Percentiles rank a stretch among this genome's conserved stretches.
These are phyloP conservation scores for Phanerochaete sordida DNA, from an alignment of 768 basidiomycete genomes.

Conservation along the genomic window DNA sequence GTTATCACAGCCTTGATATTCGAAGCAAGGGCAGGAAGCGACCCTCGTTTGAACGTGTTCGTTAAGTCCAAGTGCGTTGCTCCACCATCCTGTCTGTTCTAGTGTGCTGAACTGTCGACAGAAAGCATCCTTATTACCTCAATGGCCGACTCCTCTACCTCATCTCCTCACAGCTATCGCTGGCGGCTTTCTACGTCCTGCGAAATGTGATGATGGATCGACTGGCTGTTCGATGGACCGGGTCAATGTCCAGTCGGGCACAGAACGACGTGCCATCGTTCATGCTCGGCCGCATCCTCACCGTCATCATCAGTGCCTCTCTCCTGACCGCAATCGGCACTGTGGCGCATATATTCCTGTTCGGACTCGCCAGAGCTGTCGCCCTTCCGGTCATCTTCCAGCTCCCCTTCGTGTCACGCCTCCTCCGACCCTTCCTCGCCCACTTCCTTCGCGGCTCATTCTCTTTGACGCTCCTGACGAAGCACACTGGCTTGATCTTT, in stretches of 20 bases:
- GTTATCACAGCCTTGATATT: constrained; percentile 33
- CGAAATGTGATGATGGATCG: constrained; percentile 65
- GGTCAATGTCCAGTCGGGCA: neutral
- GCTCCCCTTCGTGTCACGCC: constrained; percentile 46
- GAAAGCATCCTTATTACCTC: constrained; percentile 72
- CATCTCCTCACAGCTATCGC: constrained; percentile 45
- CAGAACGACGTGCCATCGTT: constrained; percentile 2
- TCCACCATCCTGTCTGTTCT: neutral
- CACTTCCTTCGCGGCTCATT: constrained; percentile 61
- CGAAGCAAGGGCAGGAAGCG: constrained; percentile 29
- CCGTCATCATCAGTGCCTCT: neutral
- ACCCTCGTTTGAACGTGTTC: constrained; percentile 50
- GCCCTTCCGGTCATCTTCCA: constrained; percentile 51
- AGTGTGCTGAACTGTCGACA: constrained; percentile 24
- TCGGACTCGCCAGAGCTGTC: constrained; percentile 43
- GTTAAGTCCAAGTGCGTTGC: constrained; percentile 59
- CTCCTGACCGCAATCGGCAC: constrained; percentile 37
- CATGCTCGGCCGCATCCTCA: constrained; percentile 18
- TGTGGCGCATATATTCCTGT: constrained; percentile 37
- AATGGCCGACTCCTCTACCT: constrained; percentile 68
- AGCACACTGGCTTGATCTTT: constrained; percentile 40
- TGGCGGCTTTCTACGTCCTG: constrained; percentile 46
- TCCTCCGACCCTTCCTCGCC: constrained; percentile 58
- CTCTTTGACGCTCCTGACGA: constrained; percentile 47
- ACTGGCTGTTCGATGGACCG: constrained; percentile 35